Evolutionary conservation across 1,139 yeast genomes (phyloP).

Genomic region (Pichia sp.): DNA sequence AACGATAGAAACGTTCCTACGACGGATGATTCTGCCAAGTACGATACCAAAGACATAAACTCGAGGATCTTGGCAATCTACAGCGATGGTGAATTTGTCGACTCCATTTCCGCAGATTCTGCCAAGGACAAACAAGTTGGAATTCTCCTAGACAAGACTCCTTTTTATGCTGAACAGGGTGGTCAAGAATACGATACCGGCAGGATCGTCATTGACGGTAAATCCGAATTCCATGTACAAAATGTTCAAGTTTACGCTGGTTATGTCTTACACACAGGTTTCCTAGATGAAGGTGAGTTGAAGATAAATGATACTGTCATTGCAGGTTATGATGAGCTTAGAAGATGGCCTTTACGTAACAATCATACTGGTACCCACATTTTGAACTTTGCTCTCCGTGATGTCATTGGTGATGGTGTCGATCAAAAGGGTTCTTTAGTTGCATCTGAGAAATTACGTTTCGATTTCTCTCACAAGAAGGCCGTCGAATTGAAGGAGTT

Average conservation of each 20-base stretch:
- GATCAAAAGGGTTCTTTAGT: slow-evolving; percentile 98
- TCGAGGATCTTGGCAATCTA: slow-evolving; percentile 68
- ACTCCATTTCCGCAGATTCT: slow-evolving; percentile 34
- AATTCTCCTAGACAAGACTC: slow-evolving; percentile 78
- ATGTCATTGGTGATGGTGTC: slow-evolving; percentile 79
- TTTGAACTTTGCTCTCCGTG: slow-evolving; percentile 81
- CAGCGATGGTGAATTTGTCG: slow-evolving; percentile 51
- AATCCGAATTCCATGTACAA: slow-evolving; percentile 79
- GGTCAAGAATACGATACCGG: slow-evolving; percentile 98
- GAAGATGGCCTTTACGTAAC: slow-evolving; percentile 96
- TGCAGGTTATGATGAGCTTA: slow-evolving; percentile 85
- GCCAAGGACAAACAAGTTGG: slow-evolving; percentile 59
- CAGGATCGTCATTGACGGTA: slow-evolving; percentile 82
- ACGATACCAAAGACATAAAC: slow-evolving; percentile 59
- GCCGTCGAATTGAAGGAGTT: slow-evolving; percentile 70
- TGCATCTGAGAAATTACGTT: slow-evolving; percentile 90
- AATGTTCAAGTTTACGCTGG: slow-evolving; percentile 94
- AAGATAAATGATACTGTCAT: slow-evolving; percentile 63
- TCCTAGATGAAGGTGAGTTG: slow-evolving; percentile 69
- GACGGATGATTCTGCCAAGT: slow-evolving; percentile 79
- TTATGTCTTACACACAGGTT: slow-evolving; percentile 92
- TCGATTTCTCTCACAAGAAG: slow-evolving; percentile 91
- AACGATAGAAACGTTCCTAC: slow-evolving; percentile 61
- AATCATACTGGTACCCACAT: slow-evolving; percentile 98
- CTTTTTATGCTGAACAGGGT: slow-evolving; percentile 98